Conservation (phyloP, 129 eudicot species). For the carrot (Daucus carota) region DH1_v3.0 NC_030383.2:10285501-10286000, state of each 20-base stretch:
- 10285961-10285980: background rate
- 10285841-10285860: constrained; percentile 87
- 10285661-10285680: constrained; percentile 62
- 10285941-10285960: constrained; percentile 57
- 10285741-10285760: constrained; percentile 1
- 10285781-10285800: background rate
- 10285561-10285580: background rate
- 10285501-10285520: background rate
- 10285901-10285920: constrained; percentile 64
- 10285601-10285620: background rate
- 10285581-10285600: background rate
- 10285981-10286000: constrained; percentile 1
- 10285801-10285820: constrained; percentile 38
- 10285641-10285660: constrained; percentile 45
- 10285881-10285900: constrained; percentile 84
- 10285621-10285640: background rate
- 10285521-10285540: background rate
- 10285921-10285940: constrained; percentile 55
- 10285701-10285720: constrained; percentile 61
- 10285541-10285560: background rate
- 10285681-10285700: constrained; percentile 78
- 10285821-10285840: constrained; percentile 44
- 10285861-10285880: constrained; percentile 87
- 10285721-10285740: constrained; percentile 37
- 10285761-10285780: background rate